Percentiles rank a stretch among this genome's conserved stretches.
phyloP scores from a whole-genome alignment of 495 filamentous ascomycete species.

The Astrothelium macrocarpum region DNA sequence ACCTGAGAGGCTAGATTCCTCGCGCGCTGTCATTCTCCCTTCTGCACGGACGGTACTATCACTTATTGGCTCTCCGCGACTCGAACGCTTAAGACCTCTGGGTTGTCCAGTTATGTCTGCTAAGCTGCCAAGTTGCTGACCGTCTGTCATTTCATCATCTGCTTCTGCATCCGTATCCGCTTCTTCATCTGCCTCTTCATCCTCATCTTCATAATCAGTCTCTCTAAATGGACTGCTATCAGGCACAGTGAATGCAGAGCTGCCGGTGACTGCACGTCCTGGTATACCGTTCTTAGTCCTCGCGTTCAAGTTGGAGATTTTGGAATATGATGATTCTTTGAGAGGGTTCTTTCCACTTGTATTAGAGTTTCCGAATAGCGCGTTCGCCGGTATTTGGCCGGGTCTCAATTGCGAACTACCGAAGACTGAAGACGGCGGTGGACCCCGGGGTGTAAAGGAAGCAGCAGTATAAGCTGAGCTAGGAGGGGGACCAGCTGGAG shows the following conservation, averaged over 20 bases:
- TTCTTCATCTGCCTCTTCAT: conserved; percentile 35
- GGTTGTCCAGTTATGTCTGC: not conserved
- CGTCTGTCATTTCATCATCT: conserved; percentile 28
- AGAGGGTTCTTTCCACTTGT: conserved; percentile 28
- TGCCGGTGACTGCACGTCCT: not conserved
- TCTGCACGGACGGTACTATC: conserved; percentile 9
- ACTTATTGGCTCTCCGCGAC: conserved; percentile 10
- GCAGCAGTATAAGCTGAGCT: conserved; percentile 42
- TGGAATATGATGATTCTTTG: conserved; percentile 14
- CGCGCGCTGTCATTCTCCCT: conserved; percentile 8
- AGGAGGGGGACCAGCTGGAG: conserved; percentile 66
- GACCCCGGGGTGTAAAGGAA: conserved; percentile 67
- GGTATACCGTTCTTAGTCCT: conserved; percentile 15
- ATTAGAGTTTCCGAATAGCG: conserved; percentile 26
- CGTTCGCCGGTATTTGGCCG: conserved; percentile 10
- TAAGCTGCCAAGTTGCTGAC: not conserved
- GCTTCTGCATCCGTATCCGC: conserved; percentile 28
- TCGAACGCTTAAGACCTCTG: conserved; percentile 4
- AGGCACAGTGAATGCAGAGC: conserved; percentile 15
- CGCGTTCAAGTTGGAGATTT: conserved; percentile 9
- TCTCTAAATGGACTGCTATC: conserved; percentile 23
- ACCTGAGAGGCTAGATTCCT: conserved; percentile 21
- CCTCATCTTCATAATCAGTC: conserved; percentile 34
- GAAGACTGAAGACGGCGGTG: conserved; percentile 51
- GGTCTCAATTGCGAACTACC: conserved; percentile 55